Percentiles rank a stretch among this genome's conserved stretches.
Conservation (phyloP, 495 filamentous ascomycete species). For the Sabuloglossum arenarium region DNA sequence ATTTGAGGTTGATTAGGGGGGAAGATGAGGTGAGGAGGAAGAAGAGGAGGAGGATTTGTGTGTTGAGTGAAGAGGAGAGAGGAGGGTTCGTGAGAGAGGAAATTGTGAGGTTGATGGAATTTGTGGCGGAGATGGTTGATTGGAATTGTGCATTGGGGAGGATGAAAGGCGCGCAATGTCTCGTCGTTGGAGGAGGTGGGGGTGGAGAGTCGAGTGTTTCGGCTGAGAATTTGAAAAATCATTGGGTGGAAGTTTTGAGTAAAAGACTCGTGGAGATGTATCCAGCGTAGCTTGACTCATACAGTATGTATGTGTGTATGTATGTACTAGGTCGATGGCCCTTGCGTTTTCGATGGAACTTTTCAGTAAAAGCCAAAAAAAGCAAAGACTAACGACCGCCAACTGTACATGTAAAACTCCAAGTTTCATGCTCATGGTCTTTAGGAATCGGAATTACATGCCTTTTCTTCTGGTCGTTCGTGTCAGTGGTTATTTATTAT, state of each 20-base stretch:
- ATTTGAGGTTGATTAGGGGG: background rate
- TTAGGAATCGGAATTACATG: too few species aligned
- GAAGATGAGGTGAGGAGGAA: background rate
- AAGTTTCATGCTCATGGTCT: background rate
- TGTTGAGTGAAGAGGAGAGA: background rate
- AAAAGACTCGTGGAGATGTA: background rate
- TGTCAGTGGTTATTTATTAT: background rate
- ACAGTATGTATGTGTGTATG: too few species aligned
- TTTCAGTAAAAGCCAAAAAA: too few species aligned
- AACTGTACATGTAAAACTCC: background rate
- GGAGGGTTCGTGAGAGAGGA: background rate
- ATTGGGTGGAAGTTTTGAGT: background rate
- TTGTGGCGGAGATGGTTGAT: background rate
- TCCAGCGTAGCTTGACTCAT: background rate
- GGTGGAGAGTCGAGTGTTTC: background rate
- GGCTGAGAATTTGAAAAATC: background rate
- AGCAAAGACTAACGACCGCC: too few species aligned
- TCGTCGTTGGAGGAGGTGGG: background rate
- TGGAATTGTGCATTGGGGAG: background rate
- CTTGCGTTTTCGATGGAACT: too few species aligned
- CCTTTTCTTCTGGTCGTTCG: background rate
- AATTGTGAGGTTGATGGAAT: background rate
- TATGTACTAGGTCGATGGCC: too few species aligned
- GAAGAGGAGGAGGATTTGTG: background rate
- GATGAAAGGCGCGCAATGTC: background rate